Base-by-base conservation (phyloP, 441 rosid species). In the Bocquillonia castaneifolia region DNA sequence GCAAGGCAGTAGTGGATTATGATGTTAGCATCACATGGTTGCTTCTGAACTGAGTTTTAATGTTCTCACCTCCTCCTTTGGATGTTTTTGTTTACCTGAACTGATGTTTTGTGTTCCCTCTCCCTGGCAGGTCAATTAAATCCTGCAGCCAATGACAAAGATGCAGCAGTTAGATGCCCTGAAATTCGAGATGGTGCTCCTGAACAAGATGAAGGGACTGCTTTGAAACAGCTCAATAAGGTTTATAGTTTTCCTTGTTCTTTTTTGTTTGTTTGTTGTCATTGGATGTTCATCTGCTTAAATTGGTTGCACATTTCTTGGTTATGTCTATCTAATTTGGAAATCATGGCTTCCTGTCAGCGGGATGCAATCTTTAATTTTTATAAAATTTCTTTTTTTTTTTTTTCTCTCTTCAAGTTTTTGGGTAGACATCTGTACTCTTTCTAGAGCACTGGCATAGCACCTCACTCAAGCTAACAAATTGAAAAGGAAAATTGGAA, bases 141-240 rank as follows among this genome's bases (percentile, higher is more conserved):
- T 59, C 67, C 20, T 72, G 70, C 75, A 31, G 31, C 69, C 23
- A 50, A 31, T 54, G 75, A 69, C 40, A 79, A 81, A 52, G 68
- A 37, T 66, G 51, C 74, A 53, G 62, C 31, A 42, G 67, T 42
- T 71, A 71, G 63, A 54, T 32, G 62, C 75, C 40, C 71, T 0
- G 63, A 66, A 66, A 58, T 70, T 51, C 62, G 51, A 17, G 77
- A 61, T 32, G 54, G 44, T 71, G 74, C 42, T 68, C 56, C 63
- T 66, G 53, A 23, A 54, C 53, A 73, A 71, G 44, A 59, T 51
- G 55, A 60, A 23, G 79, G 70, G 42, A 52, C 36, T 71, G 71
- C 48, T 76, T 60, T 56, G 66, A 77, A 63, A 53, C 70, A 64
- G 74, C 76, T 55, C 31, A 59, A 57, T 29, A 73, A 82, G 90